Conservation (phyloP, 2,329 filamentous ascomycete genomes). For the Teratosphaeria zuluensis region DNA sequence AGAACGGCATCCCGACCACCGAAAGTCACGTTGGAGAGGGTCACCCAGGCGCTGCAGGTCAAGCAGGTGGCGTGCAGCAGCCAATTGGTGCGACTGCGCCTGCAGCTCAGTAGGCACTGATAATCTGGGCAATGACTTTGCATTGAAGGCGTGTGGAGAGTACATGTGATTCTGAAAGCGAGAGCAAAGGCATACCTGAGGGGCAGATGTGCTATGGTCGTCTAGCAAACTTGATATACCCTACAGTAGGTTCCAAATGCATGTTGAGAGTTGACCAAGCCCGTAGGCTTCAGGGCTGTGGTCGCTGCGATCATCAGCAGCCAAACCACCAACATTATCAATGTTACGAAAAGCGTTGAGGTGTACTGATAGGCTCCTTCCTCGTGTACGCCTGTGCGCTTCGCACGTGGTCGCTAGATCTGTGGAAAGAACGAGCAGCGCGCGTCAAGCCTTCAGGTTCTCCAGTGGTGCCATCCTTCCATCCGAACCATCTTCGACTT, state of each 20-base stretch:
- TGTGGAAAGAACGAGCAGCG: neutral
- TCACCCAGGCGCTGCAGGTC: constrained; percentile 10
- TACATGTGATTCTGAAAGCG: neutral
- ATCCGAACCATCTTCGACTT: neutral
- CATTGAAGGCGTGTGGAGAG: neutral
- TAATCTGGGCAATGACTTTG: neutral
- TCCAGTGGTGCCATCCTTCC: neutral
- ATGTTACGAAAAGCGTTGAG: neutral
- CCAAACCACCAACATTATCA: neutral
- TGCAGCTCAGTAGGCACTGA: constrained; percentile 3
- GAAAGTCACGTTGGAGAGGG: constrained; percentile 23
- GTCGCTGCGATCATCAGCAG: neutral
- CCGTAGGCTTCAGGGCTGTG: neutral
- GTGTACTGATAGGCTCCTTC: neutral
- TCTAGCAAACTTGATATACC: constrained; percentile 1
- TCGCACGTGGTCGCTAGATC: neutral
- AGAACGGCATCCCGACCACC: constrained; percentile 23
- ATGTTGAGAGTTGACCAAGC: neutral
- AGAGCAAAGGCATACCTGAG: neutral
- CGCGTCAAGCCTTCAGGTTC: neutral
- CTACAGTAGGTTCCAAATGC: constrained; percentile 2
- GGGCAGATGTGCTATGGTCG: neutral
- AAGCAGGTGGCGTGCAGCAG: constrained; percentile 12
- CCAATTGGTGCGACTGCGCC: constrained; percentile 14
- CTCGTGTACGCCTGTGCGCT: neutral